Percentiles rank a stretch among this genome's conserved stretches.
Conservation (phyloP, 495 filamentous ascomycete genomes). For the Rostrohypoxylon terebratum region DNA sequence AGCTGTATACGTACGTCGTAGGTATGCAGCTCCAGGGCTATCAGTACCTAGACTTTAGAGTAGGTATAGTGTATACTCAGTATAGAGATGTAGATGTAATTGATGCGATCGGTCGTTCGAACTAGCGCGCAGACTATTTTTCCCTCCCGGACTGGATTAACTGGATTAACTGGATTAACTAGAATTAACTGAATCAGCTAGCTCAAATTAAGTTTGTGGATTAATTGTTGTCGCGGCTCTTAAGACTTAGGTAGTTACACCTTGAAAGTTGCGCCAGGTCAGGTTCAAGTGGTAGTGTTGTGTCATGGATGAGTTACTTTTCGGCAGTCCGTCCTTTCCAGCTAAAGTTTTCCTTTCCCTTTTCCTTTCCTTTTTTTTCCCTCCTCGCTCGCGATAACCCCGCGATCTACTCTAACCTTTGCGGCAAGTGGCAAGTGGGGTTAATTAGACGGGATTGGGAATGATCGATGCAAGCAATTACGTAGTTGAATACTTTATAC, state of each 20-base stretch:
- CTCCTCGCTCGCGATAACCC: slow-evolving; percentile 16
- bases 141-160: slow-evolving; percentile 1
- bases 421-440: slow-evolving; percentile 36
- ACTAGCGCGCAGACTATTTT: slow-evolving; percentile 20
- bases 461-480: slow-evolving; percentile 36
- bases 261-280: neutral
- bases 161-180: neutral
- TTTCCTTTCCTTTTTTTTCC: slow-evolving; percentile 5
- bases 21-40: neutral
- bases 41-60: neutral
- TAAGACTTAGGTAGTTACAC: no score
- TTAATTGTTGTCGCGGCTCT: slow-evolving; percentile 24
- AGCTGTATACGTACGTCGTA: neutral
- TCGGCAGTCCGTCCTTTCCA: slow-evolving; percentile 17
- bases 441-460: slow-evolving; percentile 17
- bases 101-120: neutral
- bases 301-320: slow-evolving; percentile 40
- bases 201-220: neutral
- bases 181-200: neutral
- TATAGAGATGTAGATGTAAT: neutral
- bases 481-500: slow-evolving; percentile 18
- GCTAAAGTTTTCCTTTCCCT: slow-evolving; percentile 6
- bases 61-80: neutral
- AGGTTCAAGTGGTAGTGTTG: slow-evolving; percentile 19
- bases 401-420: slow-evolving; percentile 26